These are phyloP conservation scores for Chytriomyces hyalinus DNA, from an alignment of 192 early-diverging fungal species.

Conservation along the genomic window DNA sequence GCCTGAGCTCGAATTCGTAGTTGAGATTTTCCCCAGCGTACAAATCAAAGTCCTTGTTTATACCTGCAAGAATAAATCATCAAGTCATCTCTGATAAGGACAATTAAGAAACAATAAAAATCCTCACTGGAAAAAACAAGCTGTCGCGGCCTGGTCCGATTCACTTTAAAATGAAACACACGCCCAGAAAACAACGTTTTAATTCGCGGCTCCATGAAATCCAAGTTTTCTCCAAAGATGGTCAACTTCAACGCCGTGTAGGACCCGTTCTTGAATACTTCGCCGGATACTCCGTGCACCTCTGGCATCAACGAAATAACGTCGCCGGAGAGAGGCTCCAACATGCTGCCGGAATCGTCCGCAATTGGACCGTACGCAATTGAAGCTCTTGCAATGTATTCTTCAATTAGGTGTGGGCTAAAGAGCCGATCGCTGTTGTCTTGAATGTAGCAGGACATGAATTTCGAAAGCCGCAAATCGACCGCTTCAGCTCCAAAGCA, in stretches of 20 bases:
- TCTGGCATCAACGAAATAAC: neutral
- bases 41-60: neutral
- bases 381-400: neutral
- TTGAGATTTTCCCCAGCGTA: neutral
- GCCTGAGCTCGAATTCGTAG: neutral
- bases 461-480: neutral
- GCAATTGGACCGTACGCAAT: neutral
- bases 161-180: neutral
- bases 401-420: neutral
- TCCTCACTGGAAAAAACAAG: neutral
- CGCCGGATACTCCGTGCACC: neutral
- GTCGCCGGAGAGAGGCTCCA: neutral
- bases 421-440: slow-evolving; percentile 1
- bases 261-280: neutral
- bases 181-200: neutral
- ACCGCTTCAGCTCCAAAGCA: neutral
- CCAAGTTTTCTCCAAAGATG: slow-evolving; percentile 4
- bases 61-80: neutral
- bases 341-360: neutral
- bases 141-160: neutral
- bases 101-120: neutral
- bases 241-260: neutral
- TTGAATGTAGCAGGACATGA: neutral
- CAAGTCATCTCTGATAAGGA: neutral
- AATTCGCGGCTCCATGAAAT: neutral